Base-by-base conservation (phyloP, 2,329 filamentous ascomycete genomes). In the Colletotrichum truncatum region DNA sequence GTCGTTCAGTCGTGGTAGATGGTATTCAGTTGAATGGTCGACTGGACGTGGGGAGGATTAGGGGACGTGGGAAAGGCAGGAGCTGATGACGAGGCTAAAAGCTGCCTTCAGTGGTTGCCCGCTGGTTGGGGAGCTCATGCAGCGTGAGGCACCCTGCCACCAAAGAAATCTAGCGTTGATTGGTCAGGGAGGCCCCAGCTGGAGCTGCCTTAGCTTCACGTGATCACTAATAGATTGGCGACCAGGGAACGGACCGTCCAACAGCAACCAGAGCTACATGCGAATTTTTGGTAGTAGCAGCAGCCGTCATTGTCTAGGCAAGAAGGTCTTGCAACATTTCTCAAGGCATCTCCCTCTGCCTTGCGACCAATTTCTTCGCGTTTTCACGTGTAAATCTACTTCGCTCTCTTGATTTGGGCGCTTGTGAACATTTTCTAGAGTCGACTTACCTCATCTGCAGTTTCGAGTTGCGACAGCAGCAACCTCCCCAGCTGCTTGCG, bases 51-150 rank as follows among this genome's bases (percentile, higher is more conserved):
- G 71, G 64, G 68, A 66, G 63, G 68, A 66, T 70, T 68, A 59
- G 70, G 38, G 62, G 32, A 70, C 67, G 62, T 64, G 59, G 51
- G 57, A 60, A 67, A 66, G 67, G 62, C 68, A 73, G 54, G 73
- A 76, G 78, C 78, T 80, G 82, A 84, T 85, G 83, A 85, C 83
- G 83, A 85, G 82, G 83, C 83, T 82, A 79, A 76, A 78, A 81
- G 81, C 80, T 84, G 81, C 81, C 82, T 84, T 79, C 74, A 58
- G 63, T 43, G 43, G 63, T 60, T 38, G 36, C 49, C 43, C 57
- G 58, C 56, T 65, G 63, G 55, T 65, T 61, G 62, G 57, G 53
- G 61, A 65, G 63, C 63, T 66, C 58, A 41, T 60, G 57, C 63
- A 54, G 48, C 43, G 57, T 39, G 61, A 66, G 51, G 57, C 62